Evolutionary conservation across 1,284 basidiomycete species (phyloP).

Genomic region (Ganoderma lucidum): DNA sequence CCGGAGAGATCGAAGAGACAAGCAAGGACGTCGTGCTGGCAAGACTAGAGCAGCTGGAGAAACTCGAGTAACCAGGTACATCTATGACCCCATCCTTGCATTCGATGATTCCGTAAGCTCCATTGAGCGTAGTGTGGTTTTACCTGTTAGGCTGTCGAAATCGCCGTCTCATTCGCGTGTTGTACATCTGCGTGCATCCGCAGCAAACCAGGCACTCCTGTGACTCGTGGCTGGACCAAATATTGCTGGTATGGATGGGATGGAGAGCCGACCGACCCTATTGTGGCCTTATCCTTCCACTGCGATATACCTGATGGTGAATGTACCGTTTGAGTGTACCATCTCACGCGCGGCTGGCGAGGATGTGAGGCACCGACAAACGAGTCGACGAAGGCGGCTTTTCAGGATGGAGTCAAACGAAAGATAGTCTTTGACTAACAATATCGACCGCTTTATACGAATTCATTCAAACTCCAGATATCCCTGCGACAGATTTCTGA

Average conservation of each 20-base stretch:
- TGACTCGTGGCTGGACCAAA: background rate
- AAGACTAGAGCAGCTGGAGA: conserved; percentile 90
- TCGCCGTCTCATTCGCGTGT: background rate
- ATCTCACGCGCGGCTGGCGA: no score
- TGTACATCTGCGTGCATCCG: background rate
- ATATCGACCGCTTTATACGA: background rate
- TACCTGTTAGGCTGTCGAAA: background rate
- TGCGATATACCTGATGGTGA: background rate
- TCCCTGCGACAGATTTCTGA: background rate
- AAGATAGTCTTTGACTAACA: background rate
- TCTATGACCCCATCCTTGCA: background rate
- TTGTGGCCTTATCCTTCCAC: background rate
- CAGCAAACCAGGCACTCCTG: background rate
- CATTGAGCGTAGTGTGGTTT: background rate
- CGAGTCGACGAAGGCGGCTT: background rate
- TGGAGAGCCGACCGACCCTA: background rate
- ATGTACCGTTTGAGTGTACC: no score
- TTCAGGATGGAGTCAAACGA: background rate
- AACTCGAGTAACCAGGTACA: conserved; percentile 69
- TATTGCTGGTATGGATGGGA: background rate
- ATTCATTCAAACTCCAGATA: background rate
- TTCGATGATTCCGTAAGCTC: background rate
- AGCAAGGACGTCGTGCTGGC: conserved; percentile 90
- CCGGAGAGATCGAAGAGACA: conserved; percentile 96
- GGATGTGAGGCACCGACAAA: background rate